Percentiles rank a stretch among this genome's conserved stretches.
Evolutionary conservation across 1,139 yeast species (phyloP).

Genomic region (Blastobotrys arbuscula): DNA sequence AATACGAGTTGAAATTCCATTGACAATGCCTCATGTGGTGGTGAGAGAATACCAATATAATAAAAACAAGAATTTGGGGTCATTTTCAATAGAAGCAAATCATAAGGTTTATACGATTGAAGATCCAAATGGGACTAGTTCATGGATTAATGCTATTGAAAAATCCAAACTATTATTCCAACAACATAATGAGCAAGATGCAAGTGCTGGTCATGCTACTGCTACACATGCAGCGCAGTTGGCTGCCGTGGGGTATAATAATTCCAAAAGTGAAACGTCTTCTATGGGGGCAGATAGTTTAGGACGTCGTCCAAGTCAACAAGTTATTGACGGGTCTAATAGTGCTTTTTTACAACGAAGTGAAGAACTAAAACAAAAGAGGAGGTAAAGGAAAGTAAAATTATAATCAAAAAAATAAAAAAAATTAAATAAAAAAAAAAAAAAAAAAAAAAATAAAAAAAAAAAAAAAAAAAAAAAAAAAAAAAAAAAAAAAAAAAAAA

Average conservation of each 20-base stretch:
- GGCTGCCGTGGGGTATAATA: constrained; percentile 15
- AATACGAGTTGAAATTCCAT: constrained; percentile 31
- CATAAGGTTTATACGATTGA: constrained; percentile 34
- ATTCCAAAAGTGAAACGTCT: neutral
- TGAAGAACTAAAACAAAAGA: constrained; percentile 19
- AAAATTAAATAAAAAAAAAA: neutral
- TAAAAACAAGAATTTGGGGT: constrained; percentile 26
- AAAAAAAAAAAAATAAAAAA: too few relatives aligned
- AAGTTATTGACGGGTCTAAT: constrained; percentile 18
- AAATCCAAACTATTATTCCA: constrained; percentile 27
- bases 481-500: too few relatives aligned
- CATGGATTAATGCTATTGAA: constrained; percentile 33
- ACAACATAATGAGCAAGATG: constrained; percentile 24
- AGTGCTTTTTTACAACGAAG: constrained; percentile 23
- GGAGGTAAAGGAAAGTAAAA: neutral
- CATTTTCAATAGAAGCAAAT: constrained; percentile 32
- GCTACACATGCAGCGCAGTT: constrained; percentile 37
- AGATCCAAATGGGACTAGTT: constrained; percentile 30
- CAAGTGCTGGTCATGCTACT: constrained; percentile 27
- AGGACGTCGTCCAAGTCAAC: neutral
- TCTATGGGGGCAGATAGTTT: too few relatives aligned
- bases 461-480: too few relatives aligned
- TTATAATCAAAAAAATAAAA: neutral
- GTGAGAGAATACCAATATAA: constrained; percentile 33
- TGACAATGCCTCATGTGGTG: constrained; percentile 32